These are phyloP conservation scores for Dovyalis caffra DNA, from an alignment of 345 rosid species.

Conservation along the genomic window DNA sequence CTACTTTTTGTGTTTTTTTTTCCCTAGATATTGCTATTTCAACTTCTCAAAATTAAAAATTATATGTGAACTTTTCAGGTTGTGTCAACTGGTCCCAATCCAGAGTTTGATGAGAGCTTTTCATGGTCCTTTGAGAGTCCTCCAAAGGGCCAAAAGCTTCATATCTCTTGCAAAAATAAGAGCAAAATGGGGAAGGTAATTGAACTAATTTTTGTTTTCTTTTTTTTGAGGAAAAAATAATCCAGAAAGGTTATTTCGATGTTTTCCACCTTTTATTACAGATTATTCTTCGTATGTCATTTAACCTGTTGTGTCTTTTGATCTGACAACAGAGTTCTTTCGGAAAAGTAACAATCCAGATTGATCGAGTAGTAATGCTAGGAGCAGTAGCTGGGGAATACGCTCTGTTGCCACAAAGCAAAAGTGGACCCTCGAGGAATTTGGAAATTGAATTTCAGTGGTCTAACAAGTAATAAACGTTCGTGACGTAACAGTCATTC, in stretches of 20 bases:
- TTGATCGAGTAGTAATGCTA: conserved; percentile 93
- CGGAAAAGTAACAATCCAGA: conserved; percentile 97
- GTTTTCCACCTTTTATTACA: neutral
- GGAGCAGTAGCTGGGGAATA: conserved; percentile 96
- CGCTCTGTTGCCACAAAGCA: conserved; percentile 84
- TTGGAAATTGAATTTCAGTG: conserved; percentile 97
- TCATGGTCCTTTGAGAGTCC: conserved; percentile 99
- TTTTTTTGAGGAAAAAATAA: neutral
- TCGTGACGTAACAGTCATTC: neutral
- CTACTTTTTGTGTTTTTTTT: neutral
- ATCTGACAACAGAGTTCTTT: conserved; percentile 71
- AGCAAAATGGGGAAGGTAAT: conserved; percentile 99
- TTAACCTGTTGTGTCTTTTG: neutral
- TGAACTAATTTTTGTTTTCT: neutral
- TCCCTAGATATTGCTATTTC: neutral
- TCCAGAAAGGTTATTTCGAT: neutral
- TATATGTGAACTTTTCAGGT: conserved; percentile 40
- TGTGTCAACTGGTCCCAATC: conserved; percentile 92
- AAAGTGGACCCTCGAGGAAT: conserved; percentile 84
- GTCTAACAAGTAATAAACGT: conserved; percentile 64
- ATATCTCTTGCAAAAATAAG: conserved; percentile 95
- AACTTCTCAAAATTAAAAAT: neutral
- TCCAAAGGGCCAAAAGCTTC: conserved; percentile 98
- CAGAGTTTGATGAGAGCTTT: conserved; percentile 98
- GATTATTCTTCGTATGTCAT: neutral